These are phyloP conservation scores for Liquidambar formosana DNA, from an alignment of 164 flowering plant genomes.

Conservation along the genomic window DNA sequence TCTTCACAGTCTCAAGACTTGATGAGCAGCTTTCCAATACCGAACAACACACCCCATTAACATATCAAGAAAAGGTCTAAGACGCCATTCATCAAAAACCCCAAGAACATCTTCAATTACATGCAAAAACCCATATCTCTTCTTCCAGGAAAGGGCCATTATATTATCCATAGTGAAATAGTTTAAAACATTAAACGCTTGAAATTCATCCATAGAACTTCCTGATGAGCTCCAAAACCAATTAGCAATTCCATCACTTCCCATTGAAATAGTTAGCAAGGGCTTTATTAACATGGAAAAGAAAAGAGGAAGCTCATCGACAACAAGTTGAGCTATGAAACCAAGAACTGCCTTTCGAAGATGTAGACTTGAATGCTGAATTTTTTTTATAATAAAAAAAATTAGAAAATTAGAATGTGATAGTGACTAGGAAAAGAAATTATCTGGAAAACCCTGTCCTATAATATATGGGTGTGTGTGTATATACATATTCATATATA, in stretches of 20 bases:
- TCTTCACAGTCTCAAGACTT: constrained; percentile 35
- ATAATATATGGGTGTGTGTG: too few species aligned
- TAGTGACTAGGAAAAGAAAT: not conserved
- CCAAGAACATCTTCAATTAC: constrained; percentile 73
- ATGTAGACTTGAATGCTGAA: constrained; percentile 67
- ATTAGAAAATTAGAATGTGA: not conserved
- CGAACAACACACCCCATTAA: constrained; percentile 77
- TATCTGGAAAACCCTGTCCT: too few species aligned
- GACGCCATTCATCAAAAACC: constrained; percentile 72
- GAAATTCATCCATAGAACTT: constrained; percentile 34
- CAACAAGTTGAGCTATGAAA: constrained; percentile 74
- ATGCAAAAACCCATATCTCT: constrained; percentile 75
- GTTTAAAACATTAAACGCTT: constrained; percentile 30
- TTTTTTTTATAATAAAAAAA: too few species aligned
- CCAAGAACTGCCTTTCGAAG: constrained; percentile 82
- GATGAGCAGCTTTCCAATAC: constrained; percentile 63
- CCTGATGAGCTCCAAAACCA: constrained; percentile 35
- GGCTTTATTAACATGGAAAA: constrained; percentile 65
- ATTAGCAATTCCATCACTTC: constrained; percentile 21
- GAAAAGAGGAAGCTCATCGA: constrained; percentile 76
- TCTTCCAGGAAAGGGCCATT: constrained; percentile 64
- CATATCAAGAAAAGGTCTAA: constrained; percentile 70
- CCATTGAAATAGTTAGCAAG: constrained; percentile 35
- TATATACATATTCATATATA: too few species aligned
- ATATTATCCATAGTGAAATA: constrained; percentile 46